These are phyloP conservation scores for Dinochytrium kinnereticum DNA, from an alignment of 371 early-diverging fungal species.

Conservation along the genomic window DNA sequence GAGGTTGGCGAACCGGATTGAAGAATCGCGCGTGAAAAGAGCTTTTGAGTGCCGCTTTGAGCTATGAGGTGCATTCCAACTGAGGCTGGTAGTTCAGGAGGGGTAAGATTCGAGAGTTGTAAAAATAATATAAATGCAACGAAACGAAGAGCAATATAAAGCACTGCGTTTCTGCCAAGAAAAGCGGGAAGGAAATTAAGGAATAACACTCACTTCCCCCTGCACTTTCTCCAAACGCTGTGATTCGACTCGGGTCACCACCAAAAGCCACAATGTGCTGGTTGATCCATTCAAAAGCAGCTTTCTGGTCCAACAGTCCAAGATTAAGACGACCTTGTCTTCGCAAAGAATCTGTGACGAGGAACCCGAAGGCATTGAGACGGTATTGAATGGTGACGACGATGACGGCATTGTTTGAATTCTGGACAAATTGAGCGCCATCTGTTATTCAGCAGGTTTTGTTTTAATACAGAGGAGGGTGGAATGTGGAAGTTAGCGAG, in stretches of 20 bases:
- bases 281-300: slow-evolving; percentile 55
- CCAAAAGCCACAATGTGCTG: slow-evolving; percentile 52
- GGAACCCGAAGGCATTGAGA: slow-evolving; percentile 40
- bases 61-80: slow-evolving; percentile 30
- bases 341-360: slow-evolving; percentile 10
- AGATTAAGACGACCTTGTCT: slow-evolving; percentile 30
- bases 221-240: slow-evolving; percentile 51
- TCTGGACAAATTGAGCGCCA: neutral
- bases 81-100: slow-evolving; percentile 6
- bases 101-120: neutral
- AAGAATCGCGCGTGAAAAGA: slow-evolving; percentile 28
- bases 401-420: slow-evolving; percentile 17
- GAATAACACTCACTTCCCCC: slow-evolving; percentile 33
- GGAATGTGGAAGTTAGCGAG: neutral
- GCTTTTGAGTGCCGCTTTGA: slow-evolving; percentile 20
- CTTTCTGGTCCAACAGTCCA: slow-evolving; percentile 50
- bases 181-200: neutral
- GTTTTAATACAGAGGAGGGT: neutral
- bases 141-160: too few relatives aligned
- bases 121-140: too few relatives aligned
- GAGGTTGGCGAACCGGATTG: slow-evolving; percentile 29
- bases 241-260: slow-evolving; percentile 47
- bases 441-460: neutral
- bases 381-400: slow-evolving; percentile 44
- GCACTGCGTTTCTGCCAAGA: too few relatives aligned